phyloP scores from a whole-genome alignment of 352 stramenopile species.

The Plasmopara halstedii region DNA sequence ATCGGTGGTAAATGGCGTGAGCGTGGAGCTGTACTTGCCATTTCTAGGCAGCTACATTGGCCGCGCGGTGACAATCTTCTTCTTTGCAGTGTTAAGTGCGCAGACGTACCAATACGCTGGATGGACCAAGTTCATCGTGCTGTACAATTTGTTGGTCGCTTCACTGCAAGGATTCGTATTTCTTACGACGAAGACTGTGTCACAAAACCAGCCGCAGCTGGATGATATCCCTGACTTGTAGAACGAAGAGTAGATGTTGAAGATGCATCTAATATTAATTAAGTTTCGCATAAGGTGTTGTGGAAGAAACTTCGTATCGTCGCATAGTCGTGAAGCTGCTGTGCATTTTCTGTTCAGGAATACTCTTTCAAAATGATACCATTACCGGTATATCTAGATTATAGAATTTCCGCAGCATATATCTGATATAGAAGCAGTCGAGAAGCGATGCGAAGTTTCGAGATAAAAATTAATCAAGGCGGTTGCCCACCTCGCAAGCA shows the following conservation, averaged over 20 bases:
- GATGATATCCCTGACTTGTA: slow-evolving; percentile 63
- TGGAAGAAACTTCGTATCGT: too few relatives aligned
- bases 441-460: slow-evolving; percentile 13
- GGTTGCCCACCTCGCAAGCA: too few relatives aligned
- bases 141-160: slow-evolving; percentile 72
- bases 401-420: slow-evolving; percentile 7
- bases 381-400: neutral
- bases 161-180: slow-evolving; percentile 74
- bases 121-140: slow-evolving; percentile 65
- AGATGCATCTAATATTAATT: neutral
- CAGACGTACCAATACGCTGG: slow-evolving; percentile 60
- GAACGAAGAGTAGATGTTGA: slow-evolving; percentile 1
- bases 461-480: slow-evolving; percentile 7
- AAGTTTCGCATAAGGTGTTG: too few relatives aligned
- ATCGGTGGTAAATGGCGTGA: slow-evolving; percentile 73
- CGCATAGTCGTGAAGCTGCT: neutral
- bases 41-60: slow-evolving; percentile 85
- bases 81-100: slow-evolving; percentile 68
- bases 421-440: slow-evolving; percentile 11
- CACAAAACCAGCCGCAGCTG: slow-evolving; percentile 35
- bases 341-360: neutral
- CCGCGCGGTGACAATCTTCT: slow-evolving; percentile 69
- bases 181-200: slow-evolving; percentile 76
- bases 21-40: slow-evolving; percentile 77
- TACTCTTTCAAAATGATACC: neutral